Percentiles rank a stretch among this genome's conserved stretches.
Evolutionary conservation across 1,284 basidiomycete genomes (phyloP).

Genomic region (Flammula alnicola): DNA sequence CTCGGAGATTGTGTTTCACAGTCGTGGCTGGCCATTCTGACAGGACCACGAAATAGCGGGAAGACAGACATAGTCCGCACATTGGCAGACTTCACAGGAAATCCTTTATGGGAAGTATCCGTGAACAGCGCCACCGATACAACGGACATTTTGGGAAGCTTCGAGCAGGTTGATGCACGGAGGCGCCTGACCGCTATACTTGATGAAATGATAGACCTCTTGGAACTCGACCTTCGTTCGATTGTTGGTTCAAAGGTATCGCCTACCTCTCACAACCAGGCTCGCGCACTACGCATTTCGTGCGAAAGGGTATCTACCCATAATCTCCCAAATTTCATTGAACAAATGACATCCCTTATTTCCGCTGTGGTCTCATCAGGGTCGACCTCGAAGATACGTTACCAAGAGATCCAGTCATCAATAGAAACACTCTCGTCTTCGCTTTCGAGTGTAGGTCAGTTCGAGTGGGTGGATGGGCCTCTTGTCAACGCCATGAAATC

Average conservation of each 20-base stretch:
- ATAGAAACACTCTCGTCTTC: slow-evolving; percentile 26
- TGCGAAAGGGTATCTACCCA: slow-evolving; percentile 17
- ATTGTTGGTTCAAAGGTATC: slow-evolving; percentile 37
- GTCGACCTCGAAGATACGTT: background rate
- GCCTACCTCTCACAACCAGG: slow-evolving; percentile 18
- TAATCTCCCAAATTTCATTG: slow-evolving; percentile 11
- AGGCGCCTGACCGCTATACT: slow-evolving; percentile 45
- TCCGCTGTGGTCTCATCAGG: slow-evolving; percentile 11
- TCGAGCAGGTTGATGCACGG: slow-evolving; percentile 83
- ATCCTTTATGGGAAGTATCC: slow-evolving; percentile 72
- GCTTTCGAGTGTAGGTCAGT: slow-evolving; percentile 55
- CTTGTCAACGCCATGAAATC: slow-evolving; percentile 85
- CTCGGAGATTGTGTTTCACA: slow-evolving; percentile 77
- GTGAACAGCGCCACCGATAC: slow-evolving; percentile 93
- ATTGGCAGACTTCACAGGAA: slow-evolving; percentile 77
- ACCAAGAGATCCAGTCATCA: slow-evolving; percentile 21
- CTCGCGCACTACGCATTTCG: slow-evolving; percentile 28
- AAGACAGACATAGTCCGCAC: slow-evolving; percentile 82
- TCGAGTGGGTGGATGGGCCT: slow-evolving; percentile 98
- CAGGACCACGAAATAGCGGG: slow-evolving; percentile 76
- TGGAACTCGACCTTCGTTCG: slow-evolving; percentile 47
- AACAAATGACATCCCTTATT: slow-evolving; percentile 13
- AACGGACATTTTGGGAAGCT: slow-evolving; percentile 93
- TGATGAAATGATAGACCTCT: slow-evolving; percentile 43
- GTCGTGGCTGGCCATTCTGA: slow-evolving; percentile 90